Conservation (phyloP, 2,329 filamentous ascomycete genomes). For the Neurospora crassa region DNA sequence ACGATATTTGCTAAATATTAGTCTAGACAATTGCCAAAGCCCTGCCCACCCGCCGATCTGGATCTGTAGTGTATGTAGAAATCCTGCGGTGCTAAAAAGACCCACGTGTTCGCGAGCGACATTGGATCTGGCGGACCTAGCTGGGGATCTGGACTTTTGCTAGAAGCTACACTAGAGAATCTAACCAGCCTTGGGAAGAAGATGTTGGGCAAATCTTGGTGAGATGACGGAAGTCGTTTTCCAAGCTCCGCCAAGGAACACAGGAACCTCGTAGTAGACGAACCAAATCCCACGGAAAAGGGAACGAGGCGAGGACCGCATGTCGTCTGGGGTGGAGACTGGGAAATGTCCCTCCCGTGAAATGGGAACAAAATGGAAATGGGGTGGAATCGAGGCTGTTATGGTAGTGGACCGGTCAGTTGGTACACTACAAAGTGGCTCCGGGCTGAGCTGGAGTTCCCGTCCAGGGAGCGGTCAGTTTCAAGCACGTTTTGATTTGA, state of each 20-base stretch:
- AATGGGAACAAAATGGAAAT: background rate
- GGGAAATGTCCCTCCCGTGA: background rate
- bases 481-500: background rate
- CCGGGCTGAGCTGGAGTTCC: background rate
- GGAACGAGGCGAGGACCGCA: background rate
- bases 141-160: background rate
- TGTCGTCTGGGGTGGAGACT: background rate
- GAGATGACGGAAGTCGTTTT: background rate
- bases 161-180: background rate
- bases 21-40: background rate
- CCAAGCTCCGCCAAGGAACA: background rate
- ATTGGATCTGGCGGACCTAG: background rate
- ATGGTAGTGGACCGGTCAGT: background rate
- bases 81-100: background rate
- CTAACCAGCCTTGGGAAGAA: background rate
- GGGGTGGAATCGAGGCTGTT: background rate
- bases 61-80: background rate
- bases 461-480: background rate
- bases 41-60: background rate
- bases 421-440: background rate
- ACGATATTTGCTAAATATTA: background rate
- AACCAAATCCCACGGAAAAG: background rate
- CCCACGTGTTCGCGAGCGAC: background rate
- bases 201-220: background rate
- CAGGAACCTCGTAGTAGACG: background rate